Conservation (phyloP, 768 basidiomycete genomes). For the Saitozyma podzolica region DNA sequence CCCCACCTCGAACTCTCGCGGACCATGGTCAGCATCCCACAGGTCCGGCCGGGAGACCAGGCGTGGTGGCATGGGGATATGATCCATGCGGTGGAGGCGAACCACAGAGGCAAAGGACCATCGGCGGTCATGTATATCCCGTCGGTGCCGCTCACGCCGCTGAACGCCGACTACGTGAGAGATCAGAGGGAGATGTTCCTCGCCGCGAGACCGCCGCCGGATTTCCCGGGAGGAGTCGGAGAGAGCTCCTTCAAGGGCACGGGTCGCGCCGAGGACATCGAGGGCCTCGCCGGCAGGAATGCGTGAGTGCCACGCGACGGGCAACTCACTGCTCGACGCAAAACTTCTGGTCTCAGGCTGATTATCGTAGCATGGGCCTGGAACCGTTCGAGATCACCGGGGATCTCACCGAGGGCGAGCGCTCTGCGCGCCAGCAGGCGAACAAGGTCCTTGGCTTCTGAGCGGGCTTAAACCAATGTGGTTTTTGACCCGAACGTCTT, state of each 20-base stretch:
- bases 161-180: conserved; percentile 58
- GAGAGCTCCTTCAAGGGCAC: conserved; percentile 55
- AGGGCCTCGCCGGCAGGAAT: conserved; percentile 49
- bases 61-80: conserved; percentile 53
- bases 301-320: conserved; percentile 40
- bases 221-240: conserved; percentile 61
- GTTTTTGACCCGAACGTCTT: not conserved
- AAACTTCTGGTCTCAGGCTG: too few species aligned
- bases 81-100: conserved; percentile 48
- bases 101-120: conserved; percentile 36
- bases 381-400: conserved; percentile 29
- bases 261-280: conserved; percentile 55
- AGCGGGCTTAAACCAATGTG: not conserved
- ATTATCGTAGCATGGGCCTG: conserved; percentile 55
- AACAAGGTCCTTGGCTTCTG: conserved; percentile 27
- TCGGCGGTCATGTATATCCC: conserved; percentile 50
- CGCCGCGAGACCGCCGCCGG: conserved; percentile 65
- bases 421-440: conserved; percentile 18
- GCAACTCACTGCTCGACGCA: not conserved
- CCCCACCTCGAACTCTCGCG: conserved; percentile 64
- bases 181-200: conserved; percentile 67
- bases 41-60: conserved; percentile 69
- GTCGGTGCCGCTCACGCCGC: conserved; percentile 43
- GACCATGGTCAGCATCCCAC: conserved; percentile 64
- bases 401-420: conserved; percentile 12